Percentiles rank a stretch among this genome's conserved stretches.
Conservation (phyloP, 2,329 filamentous ascomycete genomes). For the Colletotrichum cuscutae region DNA sequence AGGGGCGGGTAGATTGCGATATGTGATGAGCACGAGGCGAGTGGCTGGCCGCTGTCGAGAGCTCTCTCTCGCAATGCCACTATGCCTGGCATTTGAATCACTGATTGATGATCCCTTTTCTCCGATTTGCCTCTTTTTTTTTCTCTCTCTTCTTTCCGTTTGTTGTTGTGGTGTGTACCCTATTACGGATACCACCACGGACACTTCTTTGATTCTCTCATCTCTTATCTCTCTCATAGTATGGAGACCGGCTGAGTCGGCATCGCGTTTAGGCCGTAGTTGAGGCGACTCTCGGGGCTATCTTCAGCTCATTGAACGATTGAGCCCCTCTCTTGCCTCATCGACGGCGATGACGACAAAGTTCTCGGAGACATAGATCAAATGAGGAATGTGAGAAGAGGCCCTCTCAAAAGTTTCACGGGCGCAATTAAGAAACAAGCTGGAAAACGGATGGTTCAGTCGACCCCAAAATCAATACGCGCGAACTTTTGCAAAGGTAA, state of each 20-base stretch:
- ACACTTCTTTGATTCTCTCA: neutral
- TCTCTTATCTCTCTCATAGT: conserved; percentile 23
- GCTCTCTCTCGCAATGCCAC: neutral
- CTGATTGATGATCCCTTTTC: neutral
- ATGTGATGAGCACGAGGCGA: neutral
- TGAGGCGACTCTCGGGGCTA: neutral
- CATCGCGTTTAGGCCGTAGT: neutral
- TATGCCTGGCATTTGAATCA: too few relatives aligned
- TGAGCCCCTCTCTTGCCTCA: neutral
- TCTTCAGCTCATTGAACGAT: neutral
- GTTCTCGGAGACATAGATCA: conserved; percentile 26
- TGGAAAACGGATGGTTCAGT: neutral
- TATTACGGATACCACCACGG: neutral
- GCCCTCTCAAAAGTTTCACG: neutral
- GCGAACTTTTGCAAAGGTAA: conserved; percentile 25
- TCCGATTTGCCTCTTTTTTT: neutral
- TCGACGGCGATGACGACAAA: neutral
- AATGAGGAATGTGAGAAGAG: conserved; percentile 27
- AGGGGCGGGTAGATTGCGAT: conserved; percentile 3
- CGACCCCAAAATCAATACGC: neutral
- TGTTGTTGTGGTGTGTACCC: neutral
- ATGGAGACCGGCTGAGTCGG: conserved; percentile 28
- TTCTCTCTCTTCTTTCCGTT: neutral
- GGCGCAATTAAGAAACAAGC: neutral
- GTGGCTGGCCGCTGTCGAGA: neutral